A percentile compares a stretch with the other conserved stretches of the same genome.
Evolutionary conservation across 495 filamentous ascomycete genomes (phyloP).

Genomic region (Pyrenopolyporus hunteri): DNA sequence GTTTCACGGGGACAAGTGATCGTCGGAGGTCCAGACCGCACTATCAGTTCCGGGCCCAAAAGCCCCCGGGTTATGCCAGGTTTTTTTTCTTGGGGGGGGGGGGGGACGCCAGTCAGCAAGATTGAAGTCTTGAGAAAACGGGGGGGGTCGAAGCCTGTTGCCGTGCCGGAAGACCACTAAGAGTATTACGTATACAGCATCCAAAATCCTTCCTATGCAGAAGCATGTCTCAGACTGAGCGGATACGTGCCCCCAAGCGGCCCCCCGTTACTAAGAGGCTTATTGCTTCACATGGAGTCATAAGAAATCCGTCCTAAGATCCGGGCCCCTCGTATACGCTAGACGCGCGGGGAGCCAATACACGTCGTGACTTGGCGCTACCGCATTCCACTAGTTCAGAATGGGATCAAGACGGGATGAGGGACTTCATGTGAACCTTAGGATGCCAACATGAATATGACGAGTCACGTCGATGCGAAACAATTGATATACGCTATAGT

Average conservation of each 20-base stretch:
- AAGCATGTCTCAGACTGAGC: slow-evolving; percentile 13
- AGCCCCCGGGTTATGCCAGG: neutral
- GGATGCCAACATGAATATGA: no score
- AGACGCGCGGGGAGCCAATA: slow-evolving; percentile 12
- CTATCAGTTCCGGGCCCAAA: slow-evolving; percentile 5
- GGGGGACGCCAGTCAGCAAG: neutral
- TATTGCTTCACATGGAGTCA: slow-evolving; percentile 5
- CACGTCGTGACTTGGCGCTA: slow-evolving; percentile 16
- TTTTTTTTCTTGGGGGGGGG: no score
- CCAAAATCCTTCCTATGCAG: slow-evolving; percentile 1
- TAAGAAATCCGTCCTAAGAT: slow-evolving; percentile 1
- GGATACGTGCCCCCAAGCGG: neutral
- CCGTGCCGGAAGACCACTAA: slow-evolving; percentile 1
- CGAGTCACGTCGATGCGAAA: no score
- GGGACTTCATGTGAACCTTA: no score
- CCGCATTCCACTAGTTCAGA: slow-evolving; percentile 14
- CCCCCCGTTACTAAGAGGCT: neutral
- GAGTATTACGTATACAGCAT: neutral
- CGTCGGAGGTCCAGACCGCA: slow-evolving; percentile 18
- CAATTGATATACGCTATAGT: no score
- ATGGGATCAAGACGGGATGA: no score
- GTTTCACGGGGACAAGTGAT: slow-evolving; percentile 9
- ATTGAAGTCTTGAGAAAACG: neutral
- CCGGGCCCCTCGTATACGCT: neutral
- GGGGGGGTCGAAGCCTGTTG: neutral